Conservation (phyloP, 768 basidiomycete genomes). For the Rhizopogon rudus region DNA sequence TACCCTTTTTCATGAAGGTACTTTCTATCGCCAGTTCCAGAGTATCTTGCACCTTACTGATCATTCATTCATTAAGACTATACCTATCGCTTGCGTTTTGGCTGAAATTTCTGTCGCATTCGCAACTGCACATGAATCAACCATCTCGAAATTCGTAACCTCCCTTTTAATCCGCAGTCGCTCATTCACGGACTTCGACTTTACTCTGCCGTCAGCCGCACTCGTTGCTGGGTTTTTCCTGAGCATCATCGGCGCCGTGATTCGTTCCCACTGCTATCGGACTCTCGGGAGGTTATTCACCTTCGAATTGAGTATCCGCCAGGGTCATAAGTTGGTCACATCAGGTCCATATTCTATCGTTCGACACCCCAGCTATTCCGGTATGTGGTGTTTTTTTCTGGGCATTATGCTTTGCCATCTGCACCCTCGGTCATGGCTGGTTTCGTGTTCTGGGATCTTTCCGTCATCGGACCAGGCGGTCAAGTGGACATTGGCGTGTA, state of each 20-base stretch:
- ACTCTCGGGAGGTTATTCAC: slow-evolving; percentile 33
- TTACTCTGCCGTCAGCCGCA: not conserved
- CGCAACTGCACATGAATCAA: not conserved
- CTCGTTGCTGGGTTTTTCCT: slow-evolving; percentile 17
- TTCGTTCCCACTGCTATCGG: slow-evolving; percentile 31
- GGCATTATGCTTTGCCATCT: slow-evolving; percentile 3
- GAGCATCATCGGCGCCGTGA: slow-evolving; percentile 16
- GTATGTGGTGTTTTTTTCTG: not conserved
- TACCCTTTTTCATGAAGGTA: not conserved
- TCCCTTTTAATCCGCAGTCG: not conserved
- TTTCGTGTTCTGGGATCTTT: slow-evolving; percentile 3
- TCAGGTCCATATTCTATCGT: slow-evolving; percentile 35
- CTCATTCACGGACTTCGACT: not conserved
- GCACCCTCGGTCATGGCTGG: slow-evolving; percentile 5
- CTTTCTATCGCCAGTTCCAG: not conserved
- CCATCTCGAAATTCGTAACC: not conserved
- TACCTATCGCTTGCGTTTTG: not conserved
- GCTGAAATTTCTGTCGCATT: not conserved
- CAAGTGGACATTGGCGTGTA: not conserved
- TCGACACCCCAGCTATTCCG: slow-evolving; percentile 31
- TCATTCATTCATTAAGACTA: too few relatives aligned
- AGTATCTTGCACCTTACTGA: not conserved
- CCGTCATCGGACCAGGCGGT: not conserved
- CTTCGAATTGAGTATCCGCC: slow-evolving; percentile 33
- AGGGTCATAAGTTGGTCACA: slow-evolving; percentile 32